Evolutionary conservation across 306 rosid species (phyloP).

Genomic region (Dalbergia oliveri): DNA sequence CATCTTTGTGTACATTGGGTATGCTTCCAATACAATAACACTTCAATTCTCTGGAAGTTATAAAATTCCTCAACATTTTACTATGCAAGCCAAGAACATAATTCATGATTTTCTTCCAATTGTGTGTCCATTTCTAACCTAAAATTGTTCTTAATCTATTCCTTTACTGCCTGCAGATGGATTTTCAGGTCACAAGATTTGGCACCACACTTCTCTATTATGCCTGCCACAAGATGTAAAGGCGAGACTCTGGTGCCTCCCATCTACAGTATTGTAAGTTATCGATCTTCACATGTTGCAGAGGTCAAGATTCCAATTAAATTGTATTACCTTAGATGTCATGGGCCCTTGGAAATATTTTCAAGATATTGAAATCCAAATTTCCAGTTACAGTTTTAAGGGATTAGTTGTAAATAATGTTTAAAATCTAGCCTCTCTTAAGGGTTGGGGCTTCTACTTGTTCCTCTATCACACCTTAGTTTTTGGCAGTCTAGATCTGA

Average conservation of each 20-base stretch:
- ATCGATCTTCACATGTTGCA: slow-evolving; percentile 23
- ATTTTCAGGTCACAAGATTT: slow-evolving; percentile 88
- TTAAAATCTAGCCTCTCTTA: background rate
- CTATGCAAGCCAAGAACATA: background rate
- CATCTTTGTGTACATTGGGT: slow-evolving; percentile 94
- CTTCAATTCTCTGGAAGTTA: slow-evolving; percentile 30
- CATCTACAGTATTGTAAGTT: slow-evolving; percentile 82
- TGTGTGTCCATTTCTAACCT: slow-evolving; percentile 4
- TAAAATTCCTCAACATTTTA: background rate
- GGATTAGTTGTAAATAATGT: slow-evolving; percentile 15
- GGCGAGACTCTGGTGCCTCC: slow-evolving; percentile 75
- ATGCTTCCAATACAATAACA: slow-evolving; percentile 44
- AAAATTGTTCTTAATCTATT: slow-evolving; percentile 21
- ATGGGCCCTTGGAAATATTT: slow-evolving; percentile 27
- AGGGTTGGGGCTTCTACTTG: background rate
- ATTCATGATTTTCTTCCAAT: slow-evolving; percentile 12
- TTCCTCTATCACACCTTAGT: background rate
- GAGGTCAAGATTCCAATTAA: slow-evolving; percentile 20
- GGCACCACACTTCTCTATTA: slow-evolving; percentile 86
- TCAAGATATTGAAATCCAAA: slow-evolving; percentile 13
- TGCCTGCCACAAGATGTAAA: slow-evolving; percentile 74
- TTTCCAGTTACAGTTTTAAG: background rate
- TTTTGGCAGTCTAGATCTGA: slow-evolving; percentile 18
- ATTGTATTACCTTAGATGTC: background rate
- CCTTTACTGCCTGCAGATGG: slow-evolving; percentile 70